Percentiles rank a stretch among this genome's conserved stretches.
Evolutionary conservation across 352 stramenopile genomes (phyloP).

Genomic region (Hyphochytrium catenoides): DNA sequence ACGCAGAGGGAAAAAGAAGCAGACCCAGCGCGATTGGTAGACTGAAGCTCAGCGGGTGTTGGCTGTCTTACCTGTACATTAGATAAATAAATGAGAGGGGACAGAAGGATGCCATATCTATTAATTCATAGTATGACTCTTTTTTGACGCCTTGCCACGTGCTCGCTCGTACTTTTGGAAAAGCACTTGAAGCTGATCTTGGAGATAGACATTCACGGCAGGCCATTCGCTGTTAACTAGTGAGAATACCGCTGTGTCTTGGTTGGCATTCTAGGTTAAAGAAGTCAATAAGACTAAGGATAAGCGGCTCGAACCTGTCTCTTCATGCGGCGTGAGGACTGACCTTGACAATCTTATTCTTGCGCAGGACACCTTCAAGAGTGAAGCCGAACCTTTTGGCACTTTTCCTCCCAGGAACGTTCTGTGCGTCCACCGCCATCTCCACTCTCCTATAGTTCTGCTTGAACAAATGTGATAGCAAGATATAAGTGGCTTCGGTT

Average conservation of each 20-base stretch:
- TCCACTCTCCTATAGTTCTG: slow-evolving; percentile 52
- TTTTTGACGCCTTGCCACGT: too few relatives aligned
- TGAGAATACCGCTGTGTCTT: slow-evolving; percentile 53
- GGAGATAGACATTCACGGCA: slow-evolving; percentile 29
- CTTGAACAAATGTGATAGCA: slow-evolving; percentile 17
- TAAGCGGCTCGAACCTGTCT: too few relatives aligned
- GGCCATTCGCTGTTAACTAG: slow-evolving; percentile 65
- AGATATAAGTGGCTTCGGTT: slow-evolving; percentile 29
- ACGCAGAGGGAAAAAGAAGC: slow-evolving; percentile 90
- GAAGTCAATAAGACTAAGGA: too few relatives aligned
- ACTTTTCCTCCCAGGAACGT: slow-evolving; percentile 43
- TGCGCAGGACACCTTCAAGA: slow-evolving; percentile 62
- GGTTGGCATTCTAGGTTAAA: too few relatives aligned
- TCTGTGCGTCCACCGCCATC: slow-evolving; percentile 58
- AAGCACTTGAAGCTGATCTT: slow-evolving; percentile 11
- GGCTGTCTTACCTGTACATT: too few relatives aligned
- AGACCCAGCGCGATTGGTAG: too few relatives aligned
- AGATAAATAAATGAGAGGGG: too few relatives aligned
- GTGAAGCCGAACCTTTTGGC: slow-evolving; percentile 50
- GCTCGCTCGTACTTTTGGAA: slow-evolving; percentile 2
- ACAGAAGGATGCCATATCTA: too few relatives aligned
- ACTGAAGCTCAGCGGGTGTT: too few relatives aligned
- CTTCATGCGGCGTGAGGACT: too few relatives aligned
- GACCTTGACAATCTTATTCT: slow-evolving; percentile 53
- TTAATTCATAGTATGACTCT: too few relatives aligned